phyloP scores from a whole-genome alignment of 2,329 filamentous ascomycete genomes.

The Fusarium paranaense region DNA sequence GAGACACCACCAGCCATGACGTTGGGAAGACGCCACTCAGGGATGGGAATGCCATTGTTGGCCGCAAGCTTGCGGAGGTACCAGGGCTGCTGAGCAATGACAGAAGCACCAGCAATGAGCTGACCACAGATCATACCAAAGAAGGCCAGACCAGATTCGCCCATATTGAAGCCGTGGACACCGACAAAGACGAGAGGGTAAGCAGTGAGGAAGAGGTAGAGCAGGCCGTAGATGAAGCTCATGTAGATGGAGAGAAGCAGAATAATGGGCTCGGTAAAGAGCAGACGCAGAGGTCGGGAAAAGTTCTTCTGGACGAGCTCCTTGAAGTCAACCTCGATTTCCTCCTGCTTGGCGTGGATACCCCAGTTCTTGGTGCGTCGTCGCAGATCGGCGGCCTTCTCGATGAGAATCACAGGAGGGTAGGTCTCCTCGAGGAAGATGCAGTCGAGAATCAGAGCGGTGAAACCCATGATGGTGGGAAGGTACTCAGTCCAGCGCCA shows the following conservation, averaged over 20 bases:
- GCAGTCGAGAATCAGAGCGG: conserved; percentile 69
- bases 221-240: conserved; percentile 80
- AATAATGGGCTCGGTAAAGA: conserved; percentile 78
- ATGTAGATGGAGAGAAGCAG: conserved; percentile 76
- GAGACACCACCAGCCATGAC: conserved; percentile 69
- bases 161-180: conserved; percentile 76
- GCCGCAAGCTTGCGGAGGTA: conserved; percentile 77
- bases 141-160: conserved; percentile 81
- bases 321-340: conserved; percentile 74
- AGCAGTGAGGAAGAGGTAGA: conserved; percentile 88
- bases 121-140: conserved; percentile 86
- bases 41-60: conserved; percentile 73
- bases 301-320: conserved; percentile 76
- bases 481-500: conserved; percentile 82
- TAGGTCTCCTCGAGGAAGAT: conserved; percentile 77
- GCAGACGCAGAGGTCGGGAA: conserved; percentile 72
- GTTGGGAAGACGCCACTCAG: conserved; percentile 75
- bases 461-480: conserved; percentile 70
- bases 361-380: conserved; percentile 76
- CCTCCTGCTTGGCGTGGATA: conserved; percentile 78
- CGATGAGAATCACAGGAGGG: conserved; percentile 72
- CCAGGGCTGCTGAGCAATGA: conserved; percentile 72
- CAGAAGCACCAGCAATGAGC: conserved; percentile 72
- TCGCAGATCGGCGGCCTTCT: conserved; percentile 70
- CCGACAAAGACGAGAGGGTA: conserved; percentile 84